Conservation (phyloP, 768 basidiomycete species). For the Boletus rex-veris region DNA sequence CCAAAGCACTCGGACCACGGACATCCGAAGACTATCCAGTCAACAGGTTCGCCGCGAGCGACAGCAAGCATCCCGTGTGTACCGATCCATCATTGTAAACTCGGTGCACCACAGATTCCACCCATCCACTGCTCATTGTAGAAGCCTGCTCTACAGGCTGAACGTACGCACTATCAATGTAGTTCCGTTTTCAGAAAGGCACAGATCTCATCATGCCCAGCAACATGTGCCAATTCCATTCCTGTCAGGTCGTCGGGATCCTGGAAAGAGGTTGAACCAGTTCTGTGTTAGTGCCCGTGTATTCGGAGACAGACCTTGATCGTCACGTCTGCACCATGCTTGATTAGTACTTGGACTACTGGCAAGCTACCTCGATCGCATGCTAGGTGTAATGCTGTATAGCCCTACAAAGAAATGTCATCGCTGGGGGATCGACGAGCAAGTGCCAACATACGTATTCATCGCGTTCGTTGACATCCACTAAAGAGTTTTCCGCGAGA, state of each 20-base stretch:
- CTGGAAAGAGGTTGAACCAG: constrained; percentile 34
- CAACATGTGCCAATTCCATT: constrained; percentile 54
- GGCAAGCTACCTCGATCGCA: constrained; percentile 71
- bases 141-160: neutral
- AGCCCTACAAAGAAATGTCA: constrained; percentile 53
- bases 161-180: constrained; percentile 16
- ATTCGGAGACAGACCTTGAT: constrained; percentile 50
- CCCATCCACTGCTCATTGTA: constrained; percentile 6
- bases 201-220: constrained; percentile 55
- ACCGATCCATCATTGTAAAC: neutral
- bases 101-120: neutral
- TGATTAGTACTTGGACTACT: constrained; percentile 55
- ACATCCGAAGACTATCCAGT: constrained; percentile 1
- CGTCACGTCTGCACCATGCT: constrained; percentile 58
- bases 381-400: constrained; percentile 84
- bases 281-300: neutral
- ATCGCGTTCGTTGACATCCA: constrained; percentile 59
- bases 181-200: constrained; percentile 20
- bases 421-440: neutral
- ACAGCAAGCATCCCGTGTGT: no score
- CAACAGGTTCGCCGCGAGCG: neutral
- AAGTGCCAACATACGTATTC: constrained; percentile 60
- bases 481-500: constrained; percentile 39
- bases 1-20: constrained; percentile 31
- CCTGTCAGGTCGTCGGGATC: constrained; percentile 66